Percentiles rank a stretch among this genome's conserved stretches.
Evolutionary conservation across 2,329 filamentous ascomycete species (phyloP).

Genomic region (Nigrospora osmanthi): DNA sequence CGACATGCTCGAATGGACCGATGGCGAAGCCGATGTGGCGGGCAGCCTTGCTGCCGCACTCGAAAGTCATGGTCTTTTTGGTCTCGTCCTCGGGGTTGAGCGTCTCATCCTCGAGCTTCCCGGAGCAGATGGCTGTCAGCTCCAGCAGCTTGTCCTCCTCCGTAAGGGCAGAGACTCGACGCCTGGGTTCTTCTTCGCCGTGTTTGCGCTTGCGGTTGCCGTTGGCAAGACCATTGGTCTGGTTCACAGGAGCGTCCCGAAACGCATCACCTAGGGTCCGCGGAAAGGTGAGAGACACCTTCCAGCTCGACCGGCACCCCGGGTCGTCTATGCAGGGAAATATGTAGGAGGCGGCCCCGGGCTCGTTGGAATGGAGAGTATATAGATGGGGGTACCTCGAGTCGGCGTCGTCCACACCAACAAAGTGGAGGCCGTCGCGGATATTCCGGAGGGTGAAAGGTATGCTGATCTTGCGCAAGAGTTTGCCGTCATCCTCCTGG

Average conservation of each 20-base stretch:
- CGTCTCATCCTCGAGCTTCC: conserved; percentile 77
- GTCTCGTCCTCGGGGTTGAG: conserved; percentile 68
- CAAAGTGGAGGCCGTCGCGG: conserved; percentile 85
- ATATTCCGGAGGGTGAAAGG: conserved; percentile 71
- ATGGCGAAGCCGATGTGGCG: conserved; percentile 91
- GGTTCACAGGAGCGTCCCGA: conserved; percentile 35
- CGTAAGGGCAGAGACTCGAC: conserved; percentile 33
- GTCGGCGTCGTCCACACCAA: conserved; percentile 74
- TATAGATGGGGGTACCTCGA: conserved; percentile 85
- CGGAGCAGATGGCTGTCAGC: conserved; percentile 85
- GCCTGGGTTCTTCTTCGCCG: conserved; percentile 29
- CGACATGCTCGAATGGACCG: conserved; percentile 89
- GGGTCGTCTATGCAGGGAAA: conserved; percentile 92
- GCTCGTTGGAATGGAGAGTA: conserved; percentile 71
- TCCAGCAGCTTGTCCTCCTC: conserved; percentile 85
- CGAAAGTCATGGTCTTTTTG: conserved; percentile 84
- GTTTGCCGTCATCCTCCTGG: conserved; percentile 22
- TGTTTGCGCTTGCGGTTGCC: conserved; percentile 28
- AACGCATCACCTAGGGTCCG: conserved; percentile 77
- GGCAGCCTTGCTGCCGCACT: conserved; percentile 68
- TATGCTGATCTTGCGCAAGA: conserved; percentile 48
- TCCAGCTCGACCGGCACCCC: conserved; percentile 75
- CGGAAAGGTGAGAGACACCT: conserved; percentile 78
- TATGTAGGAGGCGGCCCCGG: conserved; percentile 74
- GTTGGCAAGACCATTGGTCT: conserved; percentile 20